Evolutionary conservation across 2,329 filamentous ascomycete genomes (phyloP), one percentile per base, ranked within the genome.

Genomic region (Akanthomyces lecanii): DNA sequence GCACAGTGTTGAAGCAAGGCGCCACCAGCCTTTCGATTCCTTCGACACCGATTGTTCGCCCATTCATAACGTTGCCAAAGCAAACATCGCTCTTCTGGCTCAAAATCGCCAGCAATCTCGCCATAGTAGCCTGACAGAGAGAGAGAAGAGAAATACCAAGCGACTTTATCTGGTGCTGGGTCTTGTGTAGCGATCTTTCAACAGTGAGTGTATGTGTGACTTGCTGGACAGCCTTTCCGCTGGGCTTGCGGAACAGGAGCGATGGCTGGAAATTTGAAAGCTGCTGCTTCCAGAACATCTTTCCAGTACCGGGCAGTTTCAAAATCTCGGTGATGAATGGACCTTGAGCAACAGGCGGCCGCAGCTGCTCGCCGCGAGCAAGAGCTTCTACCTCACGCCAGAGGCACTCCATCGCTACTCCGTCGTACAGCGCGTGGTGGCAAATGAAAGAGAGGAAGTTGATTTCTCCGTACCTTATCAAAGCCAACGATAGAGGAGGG

Each of bases 1-100:
- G 92, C 14, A 97, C 76, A 0, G 93, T 96, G 71, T 97, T 97
- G 79, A 97, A 97, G 72, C 92, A 96, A 0, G 93, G 93, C 0
- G 91, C 92, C n/a, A 96, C 84, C 6, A 97, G 82, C 4, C 81
- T 79, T 44, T 93, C 87, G 12, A 94, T 78, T 0, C 82, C 84
- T 6, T 89, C 82, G 3, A 93, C 73, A 0, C 85, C 76, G 11
- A 91, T 71, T 0, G 87, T 88, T 8, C 93, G 86, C 1, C 93
- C 92, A 70, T 86, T 93, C 62, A 94, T 83, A 2, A 97, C 88
- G 68, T 91, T 95, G 0, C 94, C 93, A 70, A 97, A 97, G 72
- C 91, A 95, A 5, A 97, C 69, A 69, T 97, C 92, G 0, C 77
- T 72, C 5, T 78, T 77, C 1, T 79, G 72, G 2, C 87, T 80